phyloP scores from a whole-genome alignment of 495 filamentous ascomycete genomes.

The Lophiotrema nucula region DNA sequence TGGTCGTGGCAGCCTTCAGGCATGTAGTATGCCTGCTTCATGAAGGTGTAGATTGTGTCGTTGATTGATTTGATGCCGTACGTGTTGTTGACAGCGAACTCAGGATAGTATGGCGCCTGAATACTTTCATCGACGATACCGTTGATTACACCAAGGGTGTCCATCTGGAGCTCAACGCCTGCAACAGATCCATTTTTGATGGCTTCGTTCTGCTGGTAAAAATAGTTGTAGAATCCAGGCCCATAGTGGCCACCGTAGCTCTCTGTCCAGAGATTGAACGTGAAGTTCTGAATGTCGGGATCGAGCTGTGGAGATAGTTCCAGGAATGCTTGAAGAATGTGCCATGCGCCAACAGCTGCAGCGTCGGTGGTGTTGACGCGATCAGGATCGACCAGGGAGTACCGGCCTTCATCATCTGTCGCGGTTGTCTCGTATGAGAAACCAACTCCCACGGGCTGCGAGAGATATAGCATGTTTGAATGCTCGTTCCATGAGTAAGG shows the following conservation, averaged over 20 bases:
- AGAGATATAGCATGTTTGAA: conserved; percentile 74
- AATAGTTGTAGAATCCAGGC: conserved; percentile 57
- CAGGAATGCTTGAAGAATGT: conserved; percentile 50
- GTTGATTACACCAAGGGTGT: conserved; percentile 58
- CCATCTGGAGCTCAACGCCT: conserved; percentile 55
- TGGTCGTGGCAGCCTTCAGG: conserved; percentile 40
- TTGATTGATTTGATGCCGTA: conserved; percentile 70
- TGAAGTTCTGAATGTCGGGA: conserved; percentile 45
- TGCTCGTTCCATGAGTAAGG: conserved; percentile 71
- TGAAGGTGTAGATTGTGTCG: conserved; percentile 48
- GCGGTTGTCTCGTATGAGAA: conserved; percentile 56
- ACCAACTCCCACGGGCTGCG: conserved; percentile 63
- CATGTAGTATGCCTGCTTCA: conserved; percentile 50
- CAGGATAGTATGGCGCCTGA: conserved; percentile 65
- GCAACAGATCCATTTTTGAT: conserved; percentile 50
- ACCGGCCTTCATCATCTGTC: conserved; percentile 49
- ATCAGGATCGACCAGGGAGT: conserved; percentile 42
- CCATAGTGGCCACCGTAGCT: conserved; percentile 28
- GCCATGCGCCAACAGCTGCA: conserved; percentile 47
- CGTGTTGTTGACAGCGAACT: conserved; percentile 72
- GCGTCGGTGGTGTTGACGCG: conserved; percentile 49
- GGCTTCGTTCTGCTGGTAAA: conserved; percentile 60
- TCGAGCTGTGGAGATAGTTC: conserved; percentile 41
- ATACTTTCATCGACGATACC: conserved; percentile 71
- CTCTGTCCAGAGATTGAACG: conserved; percentile 64